Evolutionary conservation across 75 land plant species (phyloP), one percentile per base, ranked within the genome.

Genomic region (Chamaecyparis obtusa): DNA sequence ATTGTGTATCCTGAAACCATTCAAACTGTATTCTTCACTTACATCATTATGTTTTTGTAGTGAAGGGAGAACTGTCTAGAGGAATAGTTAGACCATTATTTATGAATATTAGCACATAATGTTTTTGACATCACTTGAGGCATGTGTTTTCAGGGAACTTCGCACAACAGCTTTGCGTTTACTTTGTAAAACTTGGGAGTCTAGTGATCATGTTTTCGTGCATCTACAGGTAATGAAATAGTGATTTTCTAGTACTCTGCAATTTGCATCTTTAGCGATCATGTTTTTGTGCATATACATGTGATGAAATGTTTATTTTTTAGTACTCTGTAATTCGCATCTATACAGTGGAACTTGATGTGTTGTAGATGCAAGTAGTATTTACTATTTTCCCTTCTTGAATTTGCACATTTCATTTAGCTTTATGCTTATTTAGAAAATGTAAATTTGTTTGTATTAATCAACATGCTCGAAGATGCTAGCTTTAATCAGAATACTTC

Each of bases 171-270:
- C 94, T 9, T 84, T 89, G 56, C 97, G 97, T 32, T 72, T 96
- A 91, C 93, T 96, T 85, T 96, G 95, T 86, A 92, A 93, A 86
- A 92, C 92, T 44, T 96, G 97, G 96, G 90, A 92, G 91, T 76
- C 83, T 83, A 91, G 89, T 67, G 94, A 93, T 87, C 93, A 92
- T 80, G 88, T 86, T 69, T 96, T 96, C 90, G 93, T 89, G 37
- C 86, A 88, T 90, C 89, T 96, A 89, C 97, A 95, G 84, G 97
- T 94, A 90, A 90, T 86, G 43, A 21, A 24, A 83, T n/a, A 33
- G 32, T 51, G 43, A 54, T 51, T 35, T 87, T 37, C 21, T 82
- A 30, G n/a, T 71, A 27, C 16, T 84, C 1, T 67, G 67, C n/a
- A 55, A 21, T 64, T 19, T 6, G 8, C 64, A 48, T 67, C 6